These are phyloP conservation scores for Penicillium italicum DNA, from an alignment of 2,329 filamentous ascomycete genomes.

Conservation along the genomic window DNA sequence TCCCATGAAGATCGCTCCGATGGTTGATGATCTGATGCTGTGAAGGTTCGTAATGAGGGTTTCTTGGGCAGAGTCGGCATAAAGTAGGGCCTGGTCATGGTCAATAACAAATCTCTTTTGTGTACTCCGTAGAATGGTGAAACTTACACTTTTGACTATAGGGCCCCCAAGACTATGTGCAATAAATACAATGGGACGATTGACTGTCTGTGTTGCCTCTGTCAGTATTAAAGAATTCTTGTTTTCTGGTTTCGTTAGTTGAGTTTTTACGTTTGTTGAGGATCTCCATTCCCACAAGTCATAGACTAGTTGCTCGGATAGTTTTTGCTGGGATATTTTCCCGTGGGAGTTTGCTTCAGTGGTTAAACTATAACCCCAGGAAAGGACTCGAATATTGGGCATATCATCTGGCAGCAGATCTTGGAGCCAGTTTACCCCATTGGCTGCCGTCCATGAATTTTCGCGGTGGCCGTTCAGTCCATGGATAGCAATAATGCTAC, in stretches of 20 bases:
- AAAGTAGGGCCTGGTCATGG: conserved; percentile 11
- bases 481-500: conserved; percentile 22
- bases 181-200: conserved; percentile 31
- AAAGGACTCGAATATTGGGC: conserved; percentile 12
- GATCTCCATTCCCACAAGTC: conserved; percentile 12
- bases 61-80: conserved; percentile 5
- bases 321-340: background rate
- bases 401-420: conserved; percentile 15
- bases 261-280: background rate
- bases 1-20: conserved; percentile 37
- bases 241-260: background rate
- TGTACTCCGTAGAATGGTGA: background rate
- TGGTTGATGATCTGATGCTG: conserved; percentile 19
- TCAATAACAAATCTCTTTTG: conserved; percentile 3
- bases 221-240: background rate
- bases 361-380: conserved; percentile 24
- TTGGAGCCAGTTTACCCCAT: conserved; percentile 19
- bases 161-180: conserved; percentile 30
- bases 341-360: background rate
- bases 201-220: conserved; percentile 10
- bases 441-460: conserved; percentile 22
- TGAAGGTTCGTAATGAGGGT: conserved; percentile 18
- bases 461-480: conserved; percentile 23
- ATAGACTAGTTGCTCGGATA: conserved; percentile 6
- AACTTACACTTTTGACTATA: conserved; percentile 28